These are phyloP conservation scores for Macaranga tanarius DNA, from an alignment of 441 rosid species.

Conservation along the genomic window DNA sequence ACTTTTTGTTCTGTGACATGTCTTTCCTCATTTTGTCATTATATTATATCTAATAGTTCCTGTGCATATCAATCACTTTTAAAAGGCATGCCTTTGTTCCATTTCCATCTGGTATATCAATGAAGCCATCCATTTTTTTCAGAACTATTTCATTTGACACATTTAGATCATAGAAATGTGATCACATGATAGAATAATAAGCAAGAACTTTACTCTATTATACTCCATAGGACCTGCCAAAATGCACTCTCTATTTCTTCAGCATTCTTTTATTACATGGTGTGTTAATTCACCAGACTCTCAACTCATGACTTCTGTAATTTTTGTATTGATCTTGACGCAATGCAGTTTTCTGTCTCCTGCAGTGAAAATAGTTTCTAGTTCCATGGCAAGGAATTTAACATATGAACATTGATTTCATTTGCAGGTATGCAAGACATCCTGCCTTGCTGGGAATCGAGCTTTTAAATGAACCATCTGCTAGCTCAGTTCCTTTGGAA, in stretches of 20 bases:
- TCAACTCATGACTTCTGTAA: neutral
- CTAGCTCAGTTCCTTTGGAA: constrained; percentile 53
- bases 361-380: neutral
- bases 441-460: constrained; percentile 66
- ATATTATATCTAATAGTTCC: no score
- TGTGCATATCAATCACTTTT: neutral
- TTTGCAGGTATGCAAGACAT: constrained; percentile 54
- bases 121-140: neutral
- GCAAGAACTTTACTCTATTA: neutral
- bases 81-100: neutral
- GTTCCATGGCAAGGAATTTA: neutral
- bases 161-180: neutral
- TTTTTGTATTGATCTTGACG: neutral
- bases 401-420: constrained; percentile 10
- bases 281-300: neutral
- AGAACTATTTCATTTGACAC: neutral
- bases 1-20: neutral
- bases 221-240: neutral
- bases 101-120: neutral
- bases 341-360: neutral
- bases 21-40: neutral
- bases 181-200: neutral
- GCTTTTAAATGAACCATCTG: constrained; percentile 72
- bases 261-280: neutral
- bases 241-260: neutral